Evolutionary conservation across 768 basidiomycete species (phyloP).

Genomic region (Boletus vermiculosoides): DNA sequence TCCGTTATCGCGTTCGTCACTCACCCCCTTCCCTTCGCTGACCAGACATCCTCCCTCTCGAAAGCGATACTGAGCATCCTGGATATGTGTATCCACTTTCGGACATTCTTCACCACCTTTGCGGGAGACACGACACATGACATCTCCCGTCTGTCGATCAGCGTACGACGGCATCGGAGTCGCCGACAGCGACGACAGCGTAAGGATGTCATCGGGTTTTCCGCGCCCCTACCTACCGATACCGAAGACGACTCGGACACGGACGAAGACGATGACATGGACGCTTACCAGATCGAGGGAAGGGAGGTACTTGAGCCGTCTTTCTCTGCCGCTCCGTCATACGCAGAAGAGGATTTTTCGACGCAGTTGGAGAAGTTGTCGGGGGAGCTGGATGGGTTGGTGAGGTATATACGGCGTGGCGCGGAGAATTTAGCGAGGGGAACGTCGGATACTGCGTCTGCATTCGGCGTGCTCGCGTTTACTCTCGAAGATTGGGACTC

Average conservation of each 20-base stretch:
- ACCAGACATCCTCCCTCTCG: slow-evolving; percentile 61
- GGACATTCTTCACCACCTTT: slow-evolving; percentile 57
- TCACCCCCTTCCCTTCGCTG: not conserved
- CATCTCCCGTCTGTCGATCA: slow-evolving; percentile 47
- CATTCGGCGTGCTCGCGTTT: slow-evolving; percentile 74
- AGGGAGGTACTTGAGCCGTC: slow-evolving; percentile 32
- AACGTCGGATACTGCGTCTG: slow-evolving; percentile 53
- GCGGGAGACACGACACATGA: slow-evolving; percentile 64
- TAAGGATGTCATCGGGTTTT: slow-evolving; percentile 62
- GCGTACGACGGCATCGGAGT: slow-evolving; percentile 59
- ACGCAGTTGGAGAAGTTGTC: slow-evolving; percentile 61
- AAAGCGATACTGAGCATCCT: slow-evolving; percentile 66
- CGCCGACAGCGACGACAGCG: slow-evolving; percentile 55
- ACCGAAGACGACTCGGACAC: slow-evolving; percentile 36
- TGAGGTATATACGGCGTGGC: slow-evolving; percentile 65
- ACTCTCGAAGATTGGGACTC: slow-evolving; percentile 77
- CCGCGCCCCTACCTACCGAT: slow-evolving; percentile 32
- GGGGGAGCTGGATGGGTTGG: slow-evolving; percentile 65
- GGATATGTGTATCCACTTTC: slow-evolving; percentile 73
- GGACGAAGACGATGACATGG: slow-evolving; percentile 38
- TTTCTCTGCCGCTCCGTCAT: slow-evolving; percentile 41
- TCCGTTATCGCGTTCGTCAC: not conserved
- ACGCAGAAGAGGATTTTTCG: slow-evolving; percentile 48
- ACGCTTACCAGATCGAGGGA: slow-evolving; percentile 18
- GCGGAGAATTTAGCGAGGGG: slow-evolving; percentile 69